These are phyloP conservation scores for Lupinus albus DNA, from an alignment of 306 rosid species.

Conservation along the genomic window DNA sequence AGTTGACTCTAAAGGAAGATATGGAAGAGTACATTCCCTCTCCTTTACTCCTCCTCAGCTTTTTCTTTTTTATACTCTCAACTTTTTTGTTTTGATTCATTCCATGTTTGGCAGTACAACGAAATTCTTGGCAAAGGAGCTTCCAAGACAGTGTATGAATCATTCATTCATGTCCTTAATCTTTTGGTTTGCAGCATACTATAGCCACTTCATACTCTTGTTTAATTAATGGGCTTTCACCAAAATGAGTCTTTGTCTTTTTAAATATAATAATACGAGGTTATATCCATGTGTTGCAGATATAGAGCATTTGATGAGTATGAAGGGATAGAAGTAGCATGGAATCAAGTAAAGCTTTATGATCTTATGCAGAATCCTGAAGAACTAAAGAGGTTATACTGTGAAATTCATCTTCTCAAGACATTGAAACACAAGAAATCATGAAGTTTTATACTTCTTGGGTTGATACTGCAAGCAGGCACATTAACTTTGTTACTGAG, in stretches of 20 bases:
- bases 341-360: constrained; percentile 93
- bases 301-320: constrained; percentile 93
- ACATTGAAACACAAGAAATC: constrained; percentile 82
- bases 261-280: constrained; percentile 16
- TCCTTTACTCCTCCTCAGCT: constrained; percentile 1
- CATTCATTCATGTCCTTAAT: constrained; percentile 34
- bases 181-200: constrained; percentile 23
- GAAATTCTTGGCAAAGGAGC: constrained; percentile 99
- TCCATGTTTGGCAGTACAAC: constrained; percentile 64
- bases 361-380: constrained; percentile 80
- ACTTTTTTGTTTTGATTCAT: constrained; percentile 31
- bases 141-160: constrained; percentile 83
- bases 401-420: constrained; percentile 96
- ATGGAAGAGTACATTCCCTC: constrained; percentile 79
- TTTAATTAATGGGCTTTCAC: constrained; percentile 31
- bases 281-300: constrained; percentile 51
- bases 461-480: constrained; percentile 80
- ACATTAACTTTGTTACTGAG: constrained; percentile 95
- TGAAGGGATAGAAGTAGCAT: constrained; percentile 97
- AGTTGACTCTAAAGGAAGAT: constrained; percentile 96
- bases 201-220: constrained; percentile 6
- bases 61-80: no score
- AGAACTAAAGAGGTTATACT: constrained; percentile 81
- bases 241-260: constrained; percentile 7
- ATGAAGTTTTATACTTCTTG: constrained; percentile 93